Base-by-base conservation (phyloP, 306 rosid species). In the cucumber (Cucumis sativus) region DNA sequence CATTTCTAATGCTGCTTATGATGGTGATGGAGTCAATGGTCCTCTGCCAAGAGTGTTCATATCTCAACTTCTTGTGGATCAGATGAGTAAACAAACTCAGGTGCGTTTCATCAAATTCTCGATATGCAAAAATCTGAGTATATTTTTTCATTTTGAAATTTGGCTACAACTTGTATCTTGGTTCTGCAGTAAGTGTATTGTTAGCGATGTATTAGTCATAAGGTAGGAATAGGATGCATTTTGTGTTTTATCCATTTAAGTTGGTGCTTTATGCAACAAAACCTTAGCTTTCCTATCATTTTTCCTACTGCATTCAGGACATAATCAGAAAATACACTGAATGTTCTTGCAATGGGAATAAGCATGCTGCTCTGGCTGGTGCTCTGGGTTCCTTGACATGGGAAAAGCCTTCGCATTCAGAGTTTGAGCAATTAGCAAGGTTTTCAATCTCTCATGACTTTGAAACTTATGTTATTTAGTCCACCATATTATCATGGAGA, bases 11-110 rank as follows among this genome's bases (percentile, higher is more conserved):
- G 41, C 69, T 65, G 30, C 61, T 17, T 69, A 80, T 18, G 79
- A 56, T 69, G 93, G 91, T 61, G 81, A 83, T 79, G 85, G 98
- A 20, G 77, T 84, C 65, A 52, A 82, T 28, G 98, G 98, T 5
- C 98, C 97, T 56, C 79, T 95, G 84, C 98, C 97, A 5, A 88
- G 97, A 83, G 70, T 95, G 65, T 95, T 95, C 75, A 89, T 95
- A 80, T 95, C 98, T 15, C 97, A 95, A 86, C 89, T 95, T 65
- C 89, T 92, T 76, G 98, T 95, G 35, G 97, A 95, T 84, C 97
- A 92, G 82, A 79, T 88, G 92, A 92, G 91, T 80, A 87, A 88
- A 71, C 80, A 83, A 85, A 81, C 96, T 79, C 98, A 92, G 97
- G 97, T 92, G 78, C 60, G 84, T 77, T 41, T 41, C 17, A 61